Conservation (phyloP, 169 alveolate species). For the Cryptosporidium parvum region DNA sequence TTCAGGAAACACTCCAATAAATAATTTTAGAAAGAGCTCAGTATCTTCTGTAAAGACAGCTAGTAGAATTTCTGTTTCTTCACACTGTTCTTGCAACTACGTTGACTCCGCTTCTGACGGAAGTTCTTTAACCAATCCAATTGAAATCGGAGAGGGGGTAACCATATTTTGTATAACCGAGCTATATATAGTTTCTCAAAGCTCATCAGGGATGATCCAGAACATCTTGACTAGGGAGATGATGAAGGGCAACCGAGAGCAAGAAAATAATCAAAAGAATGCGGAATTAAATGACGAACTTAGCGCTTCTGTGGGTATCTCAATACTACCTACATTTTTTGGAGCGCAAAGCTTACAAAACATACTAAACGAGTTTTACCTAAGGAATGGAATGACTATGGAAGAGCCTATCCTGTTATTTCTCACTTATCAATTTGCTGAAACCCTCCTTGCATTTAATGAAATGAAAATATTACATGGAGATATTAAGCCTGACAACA, state of each 20-base stretch:
- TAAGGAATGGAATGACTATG: slow-evolving; percentile 38
- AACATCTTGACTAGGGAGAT: slow-evolving; percentile 52
- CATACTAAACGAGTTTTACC: slow-evolving; percentile 31
- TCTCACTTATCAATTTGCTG: slow-evolving; percentile 40
- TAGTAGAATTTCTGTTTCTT: slow-evolving; percentile 27
- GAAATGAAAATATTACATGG: slow-evolving; percentile 67
- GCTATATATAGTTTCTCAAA: slow-evolving; percentile 43
- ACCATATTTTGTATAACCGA: slow-evolving; percentile 67
- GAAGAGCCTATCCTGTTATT: slow-evolving; percentile 62
- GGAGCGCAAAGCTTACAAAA: slow-evolving; percentile 53
- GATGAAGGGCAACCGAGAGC: slow-evolving; percentile 9
- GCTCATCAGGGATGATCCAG: slow-evolving; percentile 51
- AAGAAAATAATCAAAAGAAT: neutral
- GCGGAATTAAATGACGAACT: slow-evolving; percentile 1
- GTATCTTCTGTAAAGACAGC: slow-evolving; percentile 12
- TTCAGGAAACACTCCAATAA: neutral
- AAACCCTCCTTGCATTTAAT: slow-evolving; percentile 36
- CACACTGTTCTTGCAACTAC: slow-evolving; percentile 14
- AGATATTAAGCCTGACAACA: slow-evolving; percentile 72
- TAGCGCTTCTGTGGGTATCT: slow-evolving; percentile 35
- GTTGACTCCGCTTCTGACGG: neutral
- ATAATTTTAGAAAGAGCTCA: slow-evolving; percentile 21
- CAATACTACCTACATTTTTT: slow-evolving; percentile 44
- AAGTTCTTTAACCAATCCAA: slow-evolving; percentile 35
- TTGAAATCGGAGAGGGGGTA: slow-evolving; percentile 24